Evolutionary conservation across 2,329 filamentous ascomycete species (phyloP), one percentile per base, ranked within the genome.

Genomic region (Apiospora hydei): DNA sequence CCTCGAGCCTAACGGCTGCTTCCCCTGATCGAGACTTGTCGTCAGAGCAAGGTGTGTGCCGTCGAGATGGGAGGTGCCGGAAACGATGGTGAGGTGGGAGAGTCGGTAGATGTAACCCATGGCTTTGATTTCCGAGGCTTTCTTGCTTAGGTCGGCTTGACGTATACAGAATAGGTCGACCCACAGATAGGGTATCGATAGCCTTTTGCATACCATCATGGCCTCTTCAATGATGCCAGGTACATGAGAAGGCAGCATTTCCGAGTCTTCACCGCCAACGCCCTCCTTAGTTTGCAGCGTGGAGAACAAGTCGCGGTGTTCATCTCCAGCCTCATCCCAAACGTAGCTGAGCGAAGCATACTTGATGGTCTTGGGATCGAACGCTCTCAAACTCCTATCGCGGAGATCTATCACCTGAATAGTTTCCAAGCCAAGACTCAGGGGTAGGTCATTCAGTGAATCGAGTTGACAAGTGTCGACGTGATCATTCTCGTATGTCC

Each of bases 311-410:
- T 18, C 18, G 51, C 18, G 51, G 51, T 34, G 51, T 57, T 18
- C 26, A 8, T 30, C 14, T 57, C 26, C 14, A 18, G 24, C 14
- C 14, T 34, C 24, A 4, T 51, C 51, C 51, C 51, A 70, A 10
- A 70, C 69, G 11, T 61, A 70, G 18, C 69, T 70, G 47, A 64
- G 69, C n/a, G 51, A 14, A 2, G 49, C 69, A 64, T 70, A 70
- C 21, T 64, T 53, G 51, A 44, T 26, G 26, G 21, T 21, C 24
- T 21, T 53, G 18, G 43, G 47, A 43, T 61, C 26, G 24, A 14
- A 24, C 1, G 16, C 49, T 30, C 24, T n/a, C 11, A 70, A 14
- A 30, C n/a, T 21, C 38, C 69, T 49, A 5, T 8, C 43, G 10
- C 26, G 38, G 30, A 70, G 34, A 61, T 70, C n/a, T 6, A 70